phyloP scores from a whole-genome alignment of 2,329 filamentous ascomycete species.

The Alternaria burnsii region DNA sequence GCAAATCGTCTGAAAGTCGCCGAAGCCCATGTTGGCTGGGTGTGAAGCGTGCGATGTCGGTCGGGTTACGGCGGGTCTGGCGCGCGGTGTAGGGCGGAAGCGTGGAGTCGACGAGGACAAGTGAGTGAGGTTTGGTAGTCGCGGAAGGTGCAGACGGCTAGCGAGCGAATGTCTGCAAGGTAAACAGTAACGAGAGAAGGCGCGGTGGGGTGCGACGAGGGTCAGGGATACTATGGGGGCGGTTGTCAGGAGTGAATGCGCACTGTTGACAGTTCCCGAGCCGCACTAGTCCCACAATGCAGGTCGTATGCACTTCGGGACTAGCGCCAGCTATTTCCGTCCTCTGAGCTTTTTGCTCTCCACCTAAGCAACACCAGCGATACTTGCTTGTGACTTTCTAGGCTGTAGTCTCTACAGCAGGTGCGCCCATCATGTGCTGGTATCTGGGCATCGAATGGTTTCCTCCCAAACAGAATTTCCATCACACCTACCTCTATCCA shows the following conservation, averaged over 20 bases:
- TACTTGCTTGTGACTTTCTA: neutral
- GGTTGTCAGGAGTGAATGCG: conserved; percentile 45
- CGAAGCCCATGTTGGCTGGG: conserved; percentile 74
- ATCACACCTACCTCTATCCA: neutral
- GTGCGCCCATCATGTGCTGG: neutral
- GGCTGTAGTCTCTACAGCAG: neutral
- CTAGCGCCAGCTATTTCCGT: conserved; percentile 11
- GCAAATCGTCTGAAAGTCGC: conserved; percentile 89
- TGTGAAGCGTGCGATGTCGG: conserved; percentile 10
- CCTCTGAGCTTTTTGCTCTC: neutral
- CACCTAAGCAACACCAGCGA: neutral
- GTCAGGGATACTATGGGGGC: conserved; percentile 27
- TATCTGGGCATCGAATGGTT: neutral
- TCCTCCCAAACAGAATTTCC: neutral
- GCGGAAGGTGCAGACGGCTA: conserved; percentile 24
- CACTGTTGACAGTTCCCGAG: conserved; percentile 23
- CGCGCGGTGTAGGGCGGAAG: conserved; percentile 15
- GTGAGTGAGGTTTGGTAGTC: conserved; percentile 9
- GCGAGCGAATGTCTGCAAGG: conserved; percentile 33
- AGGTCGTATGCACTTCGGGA: conserved; percentile 2
- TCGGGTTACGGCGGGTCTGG: conserved; percentile 15
- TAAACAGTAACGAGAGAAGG: conserved; percentile 30
- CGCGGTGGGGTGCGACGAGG: conserved; percentile 32
- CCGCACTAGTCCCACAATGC: conserved; percentile 17
- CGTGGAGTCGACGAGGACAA: conserved; percentile 10